Percentiles rank a stretch among this genome's conserved stretches.
These are phyloP conservation scores for Naganishia albida DNA, from an alignment of 1,284 basidiomycete species.

Conservation along the genomic window DNA sequence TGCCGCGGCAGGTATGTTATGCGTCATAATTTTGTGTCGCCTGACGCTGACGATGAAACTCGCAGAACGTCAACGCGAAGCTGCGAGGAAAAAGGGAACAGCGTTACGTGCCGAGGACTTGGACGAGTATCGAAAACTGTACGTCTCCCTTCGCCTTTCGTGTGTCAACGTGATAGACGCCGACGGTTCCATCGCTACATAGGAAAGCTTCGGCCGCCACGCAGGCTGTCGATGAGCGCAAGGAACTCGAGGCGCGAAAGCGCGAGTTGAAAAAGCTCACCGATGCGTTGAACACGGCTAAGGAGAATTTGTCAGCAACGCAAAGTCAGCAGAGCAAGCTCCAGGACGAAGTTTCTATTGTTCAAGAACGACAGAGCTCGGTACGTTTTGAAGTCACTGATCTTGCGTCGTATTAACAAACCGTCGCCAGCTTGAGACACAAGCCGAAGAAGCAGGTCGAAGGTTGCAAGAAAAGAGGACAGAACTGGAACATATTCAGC, in stretches of 20 bases:
- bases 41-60: conserved; percentile 15
- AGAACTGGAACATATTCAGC: conserved; percentile 72
- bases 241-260: conserved; percentile 75
- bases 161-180: no score
- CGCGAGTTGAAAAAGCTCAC: conserved; percentile 76
- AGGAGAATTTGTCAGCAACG: conserved; percentile 67
- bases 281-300: conserved; percentile 61
- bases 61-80: conserved; percentile 73
- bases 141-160: conserved; percentile 42
- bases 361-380: conserved; percentile 61
- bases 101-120: conserved; percentile 80
- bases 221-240: conserved; percentile 81
- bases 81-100: conserved; percentile 68
- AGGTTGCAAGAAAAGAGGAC: conserved; percentile 64
- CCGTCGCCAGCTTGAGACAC: conserved; percentile 11
- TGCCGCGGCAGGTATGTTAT: conserved; percentile 67
- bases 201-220: conserved; percentile 77
- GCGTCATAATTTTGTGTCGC: neutral
- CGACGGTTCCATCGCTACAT: conserved; percentile 20
- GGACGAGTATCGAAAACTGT: conserved; percentile 84
- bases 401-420: neutral
- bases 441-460: conserved; percentile 10
- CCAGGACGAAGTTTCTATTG: conserved; percentile 61
- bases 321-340: conserved; percentile 66
- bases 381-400: conserved; percentile 57